These are phyloP conservation scores for Cutaneotrichosporon sp. DNA, from an alignment of 1,284 basidiomycete genomes.

Conservation along the genomic window DNA sequence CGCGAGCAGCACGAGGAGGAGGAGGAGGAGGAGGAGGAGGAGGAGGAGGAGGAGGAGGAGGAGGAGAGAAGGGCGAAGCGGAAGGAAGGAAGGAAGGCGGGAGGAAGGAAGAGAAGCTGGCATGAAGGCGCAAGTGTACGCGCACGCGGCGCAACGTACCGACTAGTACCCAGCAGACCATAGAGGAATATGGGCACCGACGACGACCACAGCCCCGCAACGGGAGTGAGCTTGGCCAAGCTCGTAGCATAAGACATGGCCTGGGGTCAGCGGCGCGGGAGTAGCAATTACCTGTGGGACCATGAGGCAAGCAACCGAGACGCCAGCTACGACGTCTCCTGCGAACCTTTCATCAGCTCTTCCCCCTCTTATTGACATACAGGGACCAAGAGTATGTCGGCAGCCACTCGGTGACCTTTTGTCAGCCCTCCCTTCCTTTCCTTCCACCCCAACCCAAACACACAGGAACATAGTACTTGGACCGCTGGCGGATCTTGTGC, in stretches of 20 bases:
- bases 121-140: not conserved
- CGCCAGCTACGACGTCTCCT: constrained; percentile 77
- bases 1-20: no score
- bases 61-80: not conserved
- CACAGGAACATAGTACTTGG: constrained; percentile 53
- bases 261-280: constrained; percentile 26
- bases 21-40: not conserved
- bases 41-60: not conserved
- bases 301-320: constrained; percentile 82
- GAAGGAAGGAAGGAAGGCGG: no score
- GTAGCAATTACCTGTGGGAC: constrained; percentile 67
- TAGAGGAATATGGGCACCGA: constrained; percentile 78
- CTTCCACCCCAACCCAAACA: not conserved
- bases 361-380: constrained; percentile 55
- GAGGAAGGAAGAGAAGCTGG: no score
- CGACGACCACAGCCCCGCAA: constrained; percentile 80
- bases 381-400: constrained; percentile 72
- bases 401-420: constrained; percentile 65
- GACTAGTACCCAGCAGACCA: constrained; percentile 76
- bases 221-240: constrained; percentile 74
- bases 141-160: constrained; percentile 35
- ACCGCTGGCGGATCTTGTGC: constrained; percentile 47
- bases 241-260: constrained; percentile 85
- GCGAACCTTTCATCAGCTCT: constrained; percentile 59
- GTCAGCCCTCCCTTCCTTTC: not conserved